Evolutionary conservation across 352 stramenopile species (phyloP).

Genomic region (Aphanomyces invadans): DNA sequence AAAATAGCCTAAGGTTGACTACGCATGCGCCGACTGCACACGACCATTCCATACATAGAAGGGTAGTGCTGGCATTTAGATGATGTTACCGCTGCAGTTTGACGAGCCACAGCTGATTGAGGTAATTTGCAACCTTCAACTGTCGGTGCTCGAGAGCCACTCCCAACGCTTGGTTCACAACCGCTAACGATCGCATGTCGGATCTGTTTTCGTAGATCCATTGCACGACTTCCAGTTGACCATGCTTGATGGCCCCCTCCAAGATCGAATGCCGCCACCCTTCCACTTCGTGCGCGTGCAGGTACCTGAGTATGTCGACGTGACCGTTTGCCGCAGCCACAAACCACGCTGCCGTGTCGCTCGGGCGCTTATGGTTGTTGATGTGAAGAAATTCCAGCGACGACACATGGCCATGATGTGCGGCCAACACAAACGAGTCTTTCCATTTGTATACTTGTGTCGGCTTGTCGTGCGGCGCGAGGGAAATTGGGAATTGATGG

Average conservation of each 20-base stretch:
- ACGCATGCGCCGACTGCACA: too few relatives aligned
- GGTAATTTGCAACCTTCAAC: slow-evolving; percentile 2
- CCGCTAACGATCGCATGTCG: slow-evolving; percentile 1
- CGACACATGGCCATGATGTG: neutral
- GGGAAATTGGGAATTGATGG: neutral
- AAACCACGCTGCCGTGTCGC: slow-evolving; percentile 7
- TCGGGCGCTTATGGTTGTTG: slow-evolving; percentile 9
- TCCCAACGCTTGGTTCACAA: neutral
- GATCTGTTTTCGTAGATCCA: slow-evolving; percentile 10
- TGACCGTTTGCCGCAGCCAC: slow-evolving; percentile 2
- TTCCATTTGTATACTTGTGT: slow-evolving; percentile 16
- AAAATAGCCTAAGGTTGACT: too few relatives aligned
- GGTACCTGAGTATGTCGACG: slow-evolving; percentile 5
- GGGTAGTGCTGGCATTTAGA: too few relatives aligned
- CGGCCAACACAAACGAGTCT: slow-evolving; percentile 13
- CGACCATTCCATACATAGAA: too few relatives aligned
- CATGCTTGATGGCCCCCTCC: slow-evolving; percentile 12
- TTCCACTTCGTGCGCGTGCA: neutral
- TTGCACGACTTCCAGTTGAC: slow-evolving; percentile 2
- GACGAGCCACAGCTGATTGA: slow-evolving; percentile 1
- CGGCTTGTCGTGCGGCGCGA: neutral
- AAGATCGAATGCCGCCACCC: slow-evolving; percentile 7
- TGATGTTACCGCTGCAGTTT: slow-evolving; percentile 5
- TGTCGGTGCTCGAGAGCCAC: slow-evolving; percentile 1
- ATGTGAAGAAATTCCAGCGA: slow-evolving; percentile 3